Percentiles rank a stretch among this genome's conserved stretches.
These are phyloP conservation scores for Arachis monticola DNA, from an alignment of 331 rosid genomes.

Conservation along the genomic window DNA sequence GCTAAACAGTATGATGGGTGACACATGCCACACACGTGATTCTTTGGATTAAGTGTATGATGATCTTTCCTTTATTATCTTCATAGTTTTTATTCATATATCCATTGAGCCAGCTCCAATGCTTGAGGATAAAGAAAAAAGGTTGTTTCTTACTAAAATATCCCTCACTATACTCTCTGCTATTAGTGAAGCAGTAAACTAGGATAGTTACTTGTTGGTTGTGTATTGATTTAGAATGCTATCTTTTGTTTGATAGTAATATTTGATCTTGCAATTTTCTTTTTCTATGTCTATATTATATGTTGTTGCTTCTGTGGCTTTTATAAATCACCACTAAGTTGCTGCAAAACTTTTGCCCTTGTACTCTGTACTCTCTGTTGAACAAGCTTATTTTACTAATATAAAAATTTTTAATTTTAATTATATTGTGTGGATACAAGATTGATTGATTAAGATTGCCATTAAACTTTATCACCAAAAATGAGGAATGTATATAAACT, in stretches of 20 bases:
- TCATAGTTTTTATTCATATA: conserved; percentile 94
- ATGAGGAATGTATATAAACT: neutral
- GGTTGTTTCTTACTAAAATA: conserved; percentile 55
- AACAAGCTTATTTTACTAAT: too few relatives aligned
- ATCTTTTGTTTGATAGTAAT: conserved; percentile 26
- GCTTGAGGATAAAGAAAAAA: conserved; percentile 99
- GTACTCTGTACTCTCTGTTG: too few relatives aligned
- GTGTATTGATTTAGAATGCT: neutral
- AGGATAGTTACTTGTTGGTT: conserved; percentile 10
- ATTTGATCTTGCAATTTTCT: conserved; percentile 13
- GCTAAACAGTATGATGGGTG: neutral
- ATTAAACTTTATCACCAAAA: neutral
- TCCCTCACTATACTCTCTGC: conserved; percentile 25
- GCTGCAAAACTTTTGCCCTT: neutral
- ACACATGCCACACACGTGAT: too few relatives aligned
- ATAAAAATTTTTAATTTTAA: too few relatives aligned
- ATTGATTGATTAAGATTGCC: neutral
- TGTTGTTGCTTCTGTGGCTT: conserved; percentile 1
- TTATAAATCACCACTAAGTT: conserved; percentile 3
- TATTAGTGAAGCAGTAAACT: conserved; percentile 27
- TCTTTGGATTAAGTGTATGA: neutral
- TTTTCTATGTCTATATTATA: too few relatives aligned
- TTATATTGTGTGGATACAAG: too few relatives aligned
- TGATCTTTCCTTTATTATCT: conserved; percentile 32
- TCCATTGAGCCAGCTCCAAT: conserved; percentile 99